These are phyloP conservation scores for Hansenula lynferdii DNA, from an alignment of 1,139 yeast species.

Conservation along the genomic window DNA sequence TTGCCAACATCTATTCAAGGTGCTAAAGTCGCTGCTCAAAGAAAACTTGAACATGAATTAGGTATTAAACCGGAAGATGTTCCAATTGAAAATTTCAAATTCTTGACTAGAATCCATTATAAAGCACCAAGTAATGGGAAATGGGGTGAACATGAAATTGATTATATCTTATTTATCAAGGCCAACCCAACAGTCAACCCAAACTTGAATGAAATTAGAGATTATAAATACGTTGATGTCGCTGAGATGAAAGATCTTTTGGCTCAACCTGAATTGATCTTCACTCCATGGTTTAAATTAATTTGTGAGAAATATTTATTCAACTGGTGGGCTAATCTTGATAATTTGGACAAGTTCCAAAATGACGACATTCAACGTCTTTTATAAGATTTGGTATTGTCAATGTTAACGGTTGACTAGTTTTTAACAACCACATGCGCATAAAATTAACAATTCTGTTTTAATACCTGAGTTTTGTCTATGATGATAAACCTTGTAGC, in stretches of 20 bases:
- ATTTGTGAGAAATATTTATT: conserved; percentile 89
- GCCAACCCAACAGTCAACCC: conserved; percentile 49
- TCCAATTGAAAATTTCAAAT: conserved; percentile 69
- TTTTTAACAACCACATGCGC: no score
- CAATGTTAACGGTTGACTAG: no score
- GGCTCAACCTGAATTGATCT: conserved; percentile 51
- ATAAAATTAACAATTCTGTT: no score
- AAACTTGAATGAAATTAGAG: conserved; percentile 82
- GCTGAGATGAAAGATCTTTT: conserved; percentile 74
- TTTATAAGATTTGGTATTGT: conserved; percentile 7
- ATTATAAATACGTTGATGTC: conserved; percentile 66
- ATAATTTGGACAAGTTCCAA: conserved; percentile 30
- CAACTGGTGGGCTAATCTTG: conserved; percentile 88
- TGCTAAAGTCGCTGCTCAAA: conserved; percentile 81
- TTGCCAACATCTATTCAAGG: conserved; percentile 65
- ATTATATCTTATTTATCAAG: conserved; percentile 79
- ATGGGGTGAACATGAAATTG: conserved; percentile 99
- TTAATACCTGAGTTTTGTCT: no score
- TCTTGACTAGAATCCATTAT: conserved; percentile 91
- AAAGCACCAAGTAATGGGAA: conserved; percentile 76
- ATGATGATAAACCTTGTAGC: no score
- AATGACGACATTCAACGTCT: conserved; percentile 21
- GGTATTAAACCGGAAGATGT: conserved; percentile 67
- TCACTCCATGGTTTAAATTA: conserved; percentile 98
- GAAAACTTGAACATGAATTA: conserved; percentile 88